Evolutionary conservation across 176 grass and related monocot species (phyloP).

Genomic region (Aegilops tauschii): DNA sequence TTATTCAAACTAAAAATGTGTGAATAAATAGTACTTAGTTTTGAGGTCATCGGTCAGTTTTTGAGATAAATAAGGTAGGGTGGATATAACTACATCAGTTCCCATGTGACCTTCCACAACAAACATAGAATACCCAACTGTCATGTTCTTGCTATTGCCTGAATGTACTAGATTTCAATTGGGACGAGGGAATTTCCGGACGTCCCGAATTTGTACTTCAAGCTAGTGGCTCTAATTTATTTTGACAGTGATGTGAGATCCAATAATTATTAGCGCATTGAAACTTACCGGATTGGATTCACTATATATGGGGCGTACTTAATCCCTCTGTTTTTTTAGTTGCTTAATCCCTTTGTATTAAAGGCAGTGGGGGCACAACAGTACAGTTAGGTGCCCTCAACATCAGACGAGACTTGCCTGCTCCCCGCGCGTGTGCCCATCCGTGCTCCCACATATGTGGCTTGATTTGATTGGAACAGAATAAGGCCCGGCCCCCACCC

Average conservation of each 20-base stretch:
- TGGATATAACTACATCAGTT: not conserved
- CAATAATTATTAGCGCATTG: constrained; percentile 19
- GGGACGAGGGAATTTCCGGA: not conserved
- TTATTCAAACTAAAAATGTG: too few relatives aligned
- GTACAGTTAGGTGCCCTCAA: not conserved
- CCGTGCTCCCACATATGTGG: too few relatives aligned
- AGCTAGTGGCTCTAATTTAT: constrained; percentile 7
- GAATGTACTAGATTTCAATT: not conserved
- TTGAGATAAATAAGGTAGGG: not conserved
- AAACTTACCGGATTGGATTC: not conserved
- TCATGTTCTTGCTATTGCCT: not conserved
- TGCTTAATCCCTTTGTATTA: not conserved
- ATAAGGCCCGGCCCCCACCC: too few relatives aligned
- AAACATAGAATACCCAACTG: not conserved
- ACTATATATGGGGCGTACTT: not conserved
- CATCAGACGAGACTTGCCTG: not conserved
- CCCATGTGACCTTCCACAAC: not conserved
- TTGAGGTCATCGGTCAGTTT: not conserved
- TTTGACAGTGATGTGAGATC: constrained; percentile 32
- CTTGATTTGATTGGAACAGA: too few relatives aligned
- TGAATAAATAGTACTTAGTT: too few relatives aligned
- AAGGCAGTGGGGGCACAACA: not conserved
- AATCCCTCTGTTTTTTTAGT: not conserved
- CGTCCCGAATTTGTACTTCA: not conserved
- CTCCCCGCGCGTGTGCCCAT: too few relatives aligned